Base-by-base conservation (phyloP, 495 filamentous ascomycete species). In the Xanthoparmelia taractica region DNA sequence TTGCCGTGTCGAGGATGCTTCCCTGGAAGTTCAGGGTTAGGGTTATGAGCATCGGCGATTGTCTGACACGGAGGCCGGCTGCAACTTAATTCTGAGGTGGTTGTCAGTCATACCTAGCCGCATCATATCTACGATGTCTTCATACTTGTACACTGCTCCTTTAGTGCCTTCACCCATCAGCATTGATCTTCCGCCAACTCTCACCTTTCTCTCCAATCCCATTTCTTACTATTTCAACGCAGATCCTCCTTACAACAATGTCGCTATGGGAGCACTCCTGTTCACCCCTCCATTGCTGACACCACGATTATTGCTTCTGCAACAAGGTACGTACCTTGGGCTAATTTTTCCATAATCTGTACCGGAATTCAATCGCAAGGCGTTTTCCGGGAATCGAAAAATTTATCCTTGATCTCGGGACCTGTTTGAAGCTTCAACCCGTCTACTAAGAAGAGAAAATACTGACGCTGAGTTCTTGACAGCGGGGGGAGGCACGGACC, bases 141-240 rank as follows among this genome's bases (percentile, higher is more conserved):
- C 27, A 52, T 17, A 31, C n/a, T n/a, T n/a, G n/a, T n/a, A n/a
- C 27, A 18, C 27, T 15, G 25, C 27, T 52, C 48, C 48, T 31
- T 23, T 18, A 8, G 4, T 31, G 27, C 48, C 48, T 52, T 31
- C 48, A 7, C 27, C 48, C 2, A 52, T 31, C 18, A 29, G 1
- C 25, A 52, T 13, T 52, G 13, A 61, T 50, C 31, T 61, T 12
- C 59, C 59, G 4, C 8, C 31, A 29, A 36, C 40, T 23, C 47
- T 61, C 2, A 20, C 59, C 31, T 61, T 61, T 31, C 59, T 61
- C 27, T 36, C 31, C 25, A 61, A 61, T 55, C 36, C 31, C 27
- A 61, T 61, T 2, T n/a, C 59, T 10, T 36, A 27, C 18, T 61
- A 61, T 52, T 52, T 61, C 31, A 50, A 61, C 15, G 59, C 59